Evolutionary conservation across 2,329 filamentous ascomycete species (phyloP).

Genomic region (Nothopassalora personata): DNA sequence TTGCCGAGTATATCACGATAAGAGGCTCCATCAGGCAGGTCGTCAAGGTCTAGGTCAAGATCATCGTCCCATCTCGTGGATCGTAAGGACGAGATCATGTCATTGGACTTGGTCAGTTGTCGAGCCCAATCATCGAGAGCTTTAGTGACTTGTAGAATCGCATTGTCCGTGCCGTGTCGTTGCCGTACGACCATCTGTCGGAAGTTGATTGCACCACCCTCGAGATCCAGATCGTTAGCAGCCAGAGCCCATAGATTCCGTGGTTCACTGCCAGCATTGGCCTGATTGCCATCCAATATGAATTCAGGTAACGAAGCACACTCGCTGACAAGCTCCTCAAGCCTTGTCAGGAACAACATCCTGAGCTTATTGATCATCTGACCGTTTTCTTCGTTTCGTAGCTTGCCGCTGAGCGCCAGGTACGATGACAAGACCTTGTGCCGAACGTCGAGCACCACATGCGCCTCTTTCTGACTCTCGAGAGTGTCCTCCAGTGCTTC

Average conservation of each 20-base stretch:
- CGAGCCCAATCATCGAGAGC: slow-evolving; percentile 68
- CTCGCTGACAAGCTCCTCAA: slow-evolving; percentile 18
- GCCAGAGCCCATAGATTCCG: slow-evolving; percentile 26
- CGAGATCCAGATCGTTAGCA: slow-evolving; percentile 22
- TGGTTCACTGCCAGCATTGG: neutral
- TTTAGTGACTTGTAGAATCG: slow-evolving; percentile 57
- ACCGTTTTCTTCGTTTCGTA: slow-evolving; percentile 13
- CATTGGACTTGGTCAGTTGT: slow-evolving; percentile 63
- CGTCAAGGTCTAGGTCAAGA: slow-evolving; percentile 64
- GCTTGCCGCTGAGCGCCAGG: slow-evolving; percentile 21
- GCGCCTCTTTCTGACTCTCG: slow-evolving; percentile 14
- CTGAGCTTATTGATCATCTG: slow-evolving; percentile 21
- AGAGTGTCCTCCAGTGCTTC: slow-evolving; percentile 20
- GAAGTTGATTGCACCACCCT: slow-evolving; percentile 47
- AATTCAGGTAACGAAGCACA: slow-evolving; percentile 11
- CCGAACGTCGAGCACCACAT: slow-evolving; percentile 21
- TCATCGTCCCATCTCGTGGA: slow-evolving; percentile 72
- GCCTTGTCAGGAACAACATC: slow-evolving; percentile 17
- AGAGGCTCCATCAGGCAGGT: slow-evolving; percentile 55
- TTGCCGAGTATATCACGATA: slow-evolving; percentile 64
- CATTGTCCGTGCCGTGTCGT: slow-evolving; percentile 65
- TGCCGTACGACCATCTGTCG: slow-evolving; percentile 64
- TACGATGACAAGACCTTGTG: slow-evolving; percentile 26
- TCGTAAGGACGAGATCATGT: slow-evolving; percentile 59
- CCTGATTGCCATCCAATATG: neutral